Evolutionary conservation across 805 yeast genomes (phyloP).

Genomic region (Millerago galiae): DNA sequence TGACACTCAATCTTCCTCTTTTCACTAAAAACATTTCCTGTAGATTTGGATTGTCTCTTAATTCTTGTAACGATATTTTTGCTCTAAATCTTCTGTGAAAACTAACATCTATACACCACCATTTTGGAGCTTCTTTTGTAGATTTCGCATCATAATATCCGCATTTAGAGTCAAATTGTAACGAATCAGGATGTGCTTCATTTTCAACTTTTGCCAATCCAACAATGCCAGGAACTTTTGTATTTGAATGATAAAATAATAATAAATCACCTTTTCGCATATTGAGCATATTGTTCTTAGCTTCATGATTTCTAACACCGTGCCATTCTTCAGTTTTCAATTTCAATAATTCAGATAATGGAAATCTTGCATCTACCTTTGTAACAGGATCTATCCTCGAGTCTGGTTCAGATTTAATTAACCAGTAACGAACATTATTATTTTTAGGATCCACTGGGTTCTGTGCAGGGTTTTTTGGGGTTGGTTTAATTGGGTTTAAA

Average conservation of each 20-base stretch:
- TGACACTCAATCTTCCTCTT: conserved; percentile 45
- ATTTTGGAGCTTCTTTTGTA: conserved; percentile 34
- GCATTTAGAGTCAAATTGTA: conserved; percentile 35
- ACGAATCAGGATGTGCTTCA: conserved; percentile 33
- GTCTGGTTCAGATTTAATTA: conserved; percentile 50
- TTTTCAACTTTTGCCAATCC: conserved; percentile 36
- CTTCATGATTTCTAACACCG: conserved; percentile 55
- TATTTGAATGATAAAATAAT: conserved; percentile 51
- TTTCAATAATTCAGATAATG: conserved; percentile 36
- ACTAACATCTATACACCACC: conserved; percentile 53
- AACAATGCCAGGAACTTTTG: conserved; percentile 48
- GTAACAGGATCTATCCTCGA: conserved; percentile 40
- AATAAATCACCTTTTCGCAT: conserved; percentile 43
- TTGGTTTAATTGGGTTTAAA: conserved; percentile 16
- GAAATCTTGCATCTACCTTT: conserved; percentile 43
- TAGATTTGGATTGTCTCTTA: conserved; percentile 30
- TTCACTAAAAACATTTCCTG: conserved; percentile 38
- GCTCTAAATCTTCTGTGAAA: conserved; percentile 38
- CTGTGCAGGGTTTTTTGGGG: conserved; percentile 29
- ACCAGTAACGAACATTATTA: conserved; percentile 37
- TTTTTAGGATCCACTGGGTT: conserved; percentile 23
- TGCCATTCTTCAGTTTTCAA: conserved; percentile 45
- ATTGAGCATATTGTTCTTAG: conserved; percentile 41
- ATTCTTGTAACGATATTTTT: conserved; percentile 34
- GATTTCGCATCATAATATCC: conserved; percentile 45